Base-by-base conservation (phyloP, 2,329 filamentous ascomycete genomes). In the Pseudogymnoascus sp. region DNA sequence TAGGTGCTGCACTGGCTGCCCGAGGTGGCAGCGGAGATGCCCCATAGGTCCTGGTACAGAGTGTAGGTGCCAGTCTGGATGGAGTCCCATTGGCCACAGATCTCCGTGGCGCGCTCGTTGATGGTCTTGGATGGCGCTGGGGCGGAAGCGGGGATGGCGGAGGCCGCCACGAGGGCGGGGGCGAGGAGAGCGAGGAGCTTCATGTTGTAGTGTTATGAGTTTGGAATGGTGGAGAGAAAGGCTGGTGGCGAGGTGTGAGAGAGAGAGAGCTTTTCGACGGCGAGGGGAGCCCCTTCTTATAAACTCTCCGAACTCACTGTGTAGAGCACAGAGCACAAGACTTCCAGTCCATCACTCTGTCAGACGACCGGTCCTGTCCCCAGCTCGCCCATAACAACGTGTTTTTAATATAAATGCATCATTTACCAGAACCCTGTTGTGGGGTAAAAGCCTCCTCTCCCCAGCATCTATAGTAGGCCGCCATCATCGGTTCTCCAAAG, bases 1-100 rank as follows among this genome's bases (percentile, higher is more conserved):
- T 78, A 73, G 28, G 73, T 75, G 23, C 77, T 77, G 72, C 79
- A 81, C 68, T 80, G 78, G 2, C 70, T 75, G 28, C 79, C 79
- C 3, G 77, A 77, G 3, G 70, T 73, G 7, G 77, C 78, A 50
- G 69, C 63, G 35, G 53, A 68, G 44, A 70, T 63, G 65, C 77
- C 78, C 79, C 78, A 81, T 31, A 79, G 74, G 71, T 79, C 75
- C 66, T 73, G 68, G 66, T 76, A 71, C 66, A 76, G 63, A 42
- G 73, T 74, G 71, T 71, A 76, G 40, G 67, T 66, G 44, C 72
- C 73, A 5, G 70, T 70, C 3, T 62, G 47, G 8, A 69, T 60
- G 4, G 65, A 62, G 50, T 69, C 69, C 65, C 67, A 70, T 50
- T 66, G 67, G 4, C 67, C 69, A 61, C 69, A 70, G 18, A 68